Base-by-base conservation (phyloP, 2,329 filamentous ascomycete genomes). In the Emergomyces africanus region DNA sequence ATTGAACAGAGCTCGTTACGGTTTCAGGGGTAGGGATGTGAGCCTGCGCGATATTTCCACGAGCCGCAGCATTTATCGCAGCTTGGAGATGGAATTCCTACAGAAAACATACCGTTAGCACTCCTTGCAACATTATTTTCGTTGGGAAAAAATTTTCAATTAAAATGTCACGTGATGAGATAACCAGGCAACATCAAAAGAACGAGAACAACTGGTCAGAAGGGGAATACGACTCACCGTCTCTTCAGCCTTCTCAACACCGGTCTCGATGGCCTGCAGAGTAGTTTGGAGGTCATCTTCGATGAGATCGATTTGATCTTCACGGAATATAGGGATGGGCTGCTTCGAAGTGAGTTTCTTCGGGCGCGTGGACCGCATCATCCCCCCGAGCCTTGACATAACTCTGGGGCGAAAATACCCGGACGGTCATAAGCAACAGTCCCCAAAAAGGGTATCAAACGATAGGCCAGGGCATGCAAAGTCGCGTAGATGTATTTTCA, bases 41-140 rank as follows among this genome's bases (percentile, higher is more conserved):
- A 61, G 83, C 80, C 66, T 84, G 80, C 62, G 81, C 79, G 65
- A 82, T 77, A 74, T 84, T 84, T 59, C 80, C 81, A 62, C 81
- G 81, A 58, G 81, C 77, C 49, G 78, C 78, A 57, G 83, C 83
- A 67, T 82, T 85, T 65, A 87, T 86, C 64, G 91, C 90, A 62
- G 87, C 89, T 78, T 96, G 91, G 66, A 96, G 80, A 85, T 96
- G 91, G 78, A 90, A 90, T 86, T 96, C 91, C 91, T 96, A 71
- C 65, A 69, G 12, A 48, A 48, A 8, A 48, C 23, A 63, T 59
- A 57, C n/a, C n/a, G n/a, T n/a, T n/a, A n/a, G n/a, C n/a, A n/a
- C n/a, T n/a, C n/a, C n/a, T n/a, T n/a, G n/a, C n/a, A n/a, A n/a
- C n/a, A n/a, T n/a, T n/a, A n/a, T n/a, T 6, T 37, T 44, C 42